Evolutionary conservation across 768 basidiomycete species (phyloP).

Genomic region (Mycena galericulata): DNA sequence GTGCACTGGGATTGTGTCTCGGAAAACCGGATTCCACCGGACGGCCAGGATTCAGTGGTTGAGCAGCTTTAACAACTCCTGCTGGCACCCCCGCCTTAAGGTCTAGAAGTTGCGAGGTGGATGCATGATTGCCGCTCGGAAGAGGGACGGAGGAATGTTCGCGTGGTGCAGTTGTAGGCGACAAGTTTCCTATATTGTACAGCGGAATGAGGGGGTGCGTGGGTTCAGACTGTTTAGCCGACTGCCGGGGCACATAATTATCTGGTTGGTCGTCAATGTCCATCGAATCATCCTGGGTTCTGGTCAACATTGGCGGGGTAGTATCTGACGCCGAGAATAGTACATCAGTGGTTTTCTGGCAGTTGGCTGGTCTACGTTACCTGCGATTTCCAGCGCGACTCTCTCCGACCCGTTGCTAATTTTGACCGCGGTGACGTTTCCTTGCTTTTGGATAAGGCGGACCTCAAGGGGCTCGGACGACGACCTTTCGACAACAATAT

Average conservation of each 20-base stretch:
- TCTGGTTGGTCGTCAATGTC: slow-evolving; percentile 16
- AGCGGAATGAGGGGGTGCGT: slow-evolving; percentile 3
- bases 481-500: slow-evolving; percentile 45
- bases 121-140: background rate
- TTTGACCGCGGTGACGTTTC: too few relatives aligned
- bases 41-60: background rate
- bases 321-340: slow-evolving; percentile 48
- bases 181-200: slow-evolving; percentile 6
- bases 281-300: slow-evolving; percentile 14
- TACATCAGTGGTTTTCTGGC: too few relatives aligned
- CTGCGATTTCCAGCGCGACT: slow-evolving; percentile 42
- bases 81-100: background rate
- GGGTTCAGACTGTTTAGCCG: background rate
- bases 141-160: background rate
- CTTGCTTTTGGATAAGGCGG: slow-evolving; percentile 48
- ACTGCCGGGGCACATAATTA: background rate
- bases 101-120: background rate
- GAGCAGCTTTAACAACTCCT: background rate
- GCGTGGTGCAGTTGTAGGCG: background rate
- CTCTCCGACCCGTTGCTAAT: too few relatives aligned
- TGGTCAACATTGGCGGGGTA: slow-evolving; percentile 32
- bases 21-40: background rate
- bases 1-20: background rate
- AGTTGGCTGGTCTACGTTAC: too few relatives aligned
- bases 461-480: slow-evolving; percentile 52